A percentile compares a stretch with the other conserved stretches of the same genome.
Evolutionary conservation across 2,329 filamentous ascomycete species (phyloP).

Genomic region (Sphaerulina vaccinii): DNA sequence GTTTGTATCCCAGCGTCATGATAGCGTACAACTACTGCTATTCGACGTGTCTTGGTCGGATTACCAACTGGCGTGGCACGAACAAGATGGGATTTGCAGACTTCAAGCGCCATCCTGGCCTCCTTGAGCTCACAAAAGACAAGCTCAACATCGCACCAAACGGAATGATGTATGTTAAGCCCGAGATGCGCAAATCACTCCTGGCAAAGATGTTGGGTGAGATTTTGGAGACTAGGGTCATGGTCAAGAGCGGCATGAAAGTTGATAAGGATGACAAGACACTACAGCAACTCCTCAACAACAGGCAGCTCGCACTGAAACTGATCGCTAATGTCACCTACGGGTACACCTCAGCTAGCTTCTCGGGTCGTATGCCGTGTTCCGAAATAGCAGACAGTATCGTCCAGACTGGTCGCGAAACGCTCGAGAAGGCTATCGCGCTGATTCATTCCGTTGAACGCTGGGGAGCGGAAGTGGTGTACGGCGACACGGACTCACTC

Average conservation of each 20-base stretch:
- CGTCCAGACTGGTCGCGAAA: conserved; percentile 92
- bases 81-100: conserved; percentile 95
- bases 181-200: conserved; percentile 81
- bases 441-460: conserved; percentile 81
- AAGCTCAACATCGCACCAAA: conserved; percentile 92
- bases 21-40: conserved; percentile 99
- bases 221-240: conserved; percentile 91
- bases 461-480: conserved; percentile 96
- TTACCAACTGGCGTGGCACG: conserved; percentile 81
- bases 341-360: conserved; percentile 94
- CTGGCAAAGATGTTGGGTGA: conserved; percentile 95
- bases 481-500: conserved; percentile 94
- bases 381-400: conserved; percentile 98
- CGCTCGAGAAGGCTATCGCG: conserved; percentile 87
- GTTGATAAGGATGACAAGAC: conserved; percentile 82
- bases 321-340: conserved; percentile 98
- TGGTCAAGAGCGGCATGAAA: conserved; percentile 98
- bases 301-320: conserved; percentile 89
- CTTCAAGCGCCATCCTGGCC: conserved; percentile 71
- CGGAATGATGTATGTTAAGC: conserved; percentile 91
- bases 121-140: conserved; percentile 76
- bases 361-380: conserved; percentile 96
- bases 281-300: conserved; percentile 84
- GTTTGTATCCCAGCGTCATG: conserved; percentile 95
- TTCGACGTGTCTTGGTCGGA: conserved; percentile 87